These are phyloP conservation scores for Pilasporangium apinafurcum DNA, from an alignment of 352 stramenopile genomes.

Conservation along the genomic window DNA sequence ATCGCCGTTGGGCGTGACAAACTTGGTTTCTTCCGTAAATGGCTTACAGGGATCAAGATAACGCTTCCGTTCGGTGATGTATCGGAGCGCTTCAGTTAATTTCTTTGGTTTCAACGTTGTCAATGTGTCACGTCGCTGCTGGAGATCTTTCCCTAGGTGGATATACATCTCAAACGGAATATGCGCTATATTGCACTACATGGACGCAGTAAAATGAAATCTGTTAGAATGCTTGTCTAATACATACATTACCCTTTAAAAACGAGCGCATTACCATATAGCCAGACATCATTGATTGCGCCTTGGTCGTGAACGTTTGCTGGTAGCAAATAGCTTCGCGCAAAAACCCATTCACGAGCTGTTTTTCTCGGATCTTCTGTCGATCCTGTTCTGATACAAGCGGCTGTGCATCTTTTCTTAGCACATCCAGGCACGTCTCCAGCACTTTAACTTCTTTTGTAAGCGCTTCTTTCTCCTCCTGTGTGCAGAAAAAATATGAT, in stretches of 20 bases:
- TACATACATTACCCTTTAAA: neutral
- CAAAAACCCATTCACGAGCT: neutral
- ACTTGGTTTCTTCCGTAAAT: slow-evolving; percentile 17
- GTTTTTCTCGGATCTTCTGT: neutral
- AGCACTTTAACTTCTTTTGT: neutral
- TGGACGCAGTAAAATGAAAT: neutral
- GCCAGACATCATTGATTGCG: neutral
- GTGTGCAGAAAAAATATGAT: neutral
- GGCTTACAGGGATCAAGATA: slow-evolving; percentile 15
- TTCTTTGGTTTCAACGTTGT: slow-evolving; percentile 12
- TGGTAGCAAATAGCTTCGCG: neutral
- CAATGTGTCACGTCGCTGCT: slow-evolving; percentile 9
- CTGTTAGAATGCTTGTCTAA: neutral
- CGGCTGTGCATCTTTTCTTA: neutral
- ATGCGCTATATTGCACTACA: neutral
- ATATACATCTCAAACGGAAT: neutral
- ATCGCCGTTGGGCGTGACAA: slow-evolving; percentile 10
- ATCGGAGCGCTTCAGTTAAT: slow-evolving; percentile 12
- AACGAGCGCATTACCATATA: neutral
- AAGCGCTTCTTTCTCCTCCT: neutral
- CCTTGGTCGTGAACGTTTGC: neutral
- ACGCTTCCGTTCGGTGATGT: slow-evolving; percentile 11
- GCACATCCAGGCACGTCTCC: neutral
- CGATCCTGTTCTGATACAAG: no score
- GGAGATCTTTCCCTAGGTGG: slow-evolving; percentile 3